Evolutionary conservation across 164 flowering plant species (phyloP), one percentile per base, ranked within the genome.

Genomic region (Vitis rotundifolia): DNA sequence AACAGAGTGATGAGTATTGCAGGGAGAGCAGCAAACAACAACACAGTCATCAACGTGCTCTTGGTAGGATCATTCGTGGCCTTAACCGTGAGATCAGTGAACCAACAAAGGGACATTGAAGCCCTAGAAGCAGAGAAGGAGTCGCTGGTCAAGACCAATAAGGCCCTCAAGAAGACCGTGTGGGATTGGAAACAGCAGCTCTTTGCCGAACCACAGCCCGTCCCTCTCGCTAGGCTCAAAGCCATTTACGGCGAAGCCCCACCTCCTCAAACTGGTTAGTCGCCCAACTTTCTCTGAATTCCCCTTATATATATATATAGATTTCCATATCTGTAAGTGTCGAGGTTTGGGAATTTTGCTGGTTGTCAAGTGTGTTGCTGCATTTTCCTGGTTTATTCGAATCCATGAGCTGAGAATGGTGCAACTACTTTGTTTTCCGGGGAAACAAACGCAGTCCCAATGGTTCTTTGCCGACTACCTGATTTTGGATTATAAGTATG

Each of bases 151-250:
- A 67, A 76, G n/a, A 50, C 85, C 59, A 94, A 94, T 76, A 91
- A 91, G 71, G 69, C 84, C 47, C 63, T 87, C 68, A 91, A 82
- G 79, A 81, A 76, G 58, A 60, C 87, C 58, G 78, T 89, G 63
- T 94, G 94, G 94, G 86, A 87, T 29, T 90, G 90, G 93, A 94
- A 90, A 73, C 96, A 94, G 62, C 85, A 84, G 70, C 91, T 94
- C 63, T 88, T 69, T 73, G 79, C 82, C 12, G 91, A 89, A 60
- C 94, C 60, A 15, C 77, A 3, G 16, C 77, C 15, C 16, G 80
- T 90, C 16, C 81, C 92, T 49, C 87, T 90, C 48, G 63, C 84
- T 54, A 76, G 68, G 16, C 80, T 90, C 71, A 82, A 83, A 71
- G 70, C 84, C 73, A 85, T 90, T 66, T 88, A 87, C 52, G 91